These are phyloP conservation scores for Gossypium thurberi DNA, from an alignment of 345 rosid species.

Conservation along the genomic window DNA sequence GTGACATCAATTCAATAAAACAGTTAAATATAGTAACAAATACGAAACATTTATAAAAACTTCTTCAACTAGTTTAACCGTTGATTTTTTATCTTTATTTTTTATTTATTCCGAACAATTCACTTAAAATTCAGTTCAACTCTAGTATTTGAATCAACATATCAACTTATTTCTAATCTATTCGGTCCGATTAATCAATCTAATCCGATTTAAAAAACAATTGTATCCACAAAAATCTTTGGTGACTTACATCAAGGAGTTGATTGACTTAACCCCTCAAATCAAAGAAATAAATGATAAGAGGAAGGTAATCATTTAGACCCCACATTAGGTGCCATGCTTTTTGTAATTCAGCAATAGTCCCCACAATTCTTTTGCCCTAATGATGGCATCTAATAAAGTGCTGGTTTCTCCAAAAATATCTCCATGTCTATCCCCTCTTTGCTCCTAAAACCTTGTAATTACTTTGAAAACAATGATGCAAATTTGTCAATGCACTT, in stretches of 20 bases:
- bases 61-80: too few relatives aligned
- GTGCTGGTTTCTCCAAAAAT: neutral
- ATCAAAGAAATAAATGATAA: too few relatives aligned
- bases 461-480: neutral
- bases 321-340: neutral
- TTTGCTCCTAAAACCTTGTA: neutral
- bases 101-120: too few relatives aligned
- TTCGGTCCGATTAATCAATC: fast-evolving
- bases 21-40: fast-evolving
- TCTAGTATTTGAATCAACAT: fast-evolving
- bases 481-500: neutral
- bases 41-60: too few relatives aligned
- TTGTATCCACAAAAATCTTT: too few relatives aligned
- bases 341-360: neutral
- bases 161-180: too few relatives aligned
- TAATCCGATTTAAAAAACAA: too few relatives aligned
- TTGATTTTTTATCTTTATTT: too few relatives aligned
- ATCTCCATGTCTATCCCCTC: neutral
- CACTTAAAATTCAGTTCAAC: too few relatives aligned
- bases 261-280: too few relatives aligned
- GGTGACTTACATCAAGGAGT: too few relatives aligned
- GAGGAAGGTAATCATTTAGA: neutral
- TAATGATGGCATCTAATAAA: neutral
- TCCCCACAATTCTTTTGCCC: neutral
- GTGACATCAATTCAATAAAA: too few relatives aligned